These are phyloP conservation scores for Aspergillus tamarii DNA, from an alignment of 2,329 filamentous ascomycete genomes.

Conservation along the genomic window DNA sequence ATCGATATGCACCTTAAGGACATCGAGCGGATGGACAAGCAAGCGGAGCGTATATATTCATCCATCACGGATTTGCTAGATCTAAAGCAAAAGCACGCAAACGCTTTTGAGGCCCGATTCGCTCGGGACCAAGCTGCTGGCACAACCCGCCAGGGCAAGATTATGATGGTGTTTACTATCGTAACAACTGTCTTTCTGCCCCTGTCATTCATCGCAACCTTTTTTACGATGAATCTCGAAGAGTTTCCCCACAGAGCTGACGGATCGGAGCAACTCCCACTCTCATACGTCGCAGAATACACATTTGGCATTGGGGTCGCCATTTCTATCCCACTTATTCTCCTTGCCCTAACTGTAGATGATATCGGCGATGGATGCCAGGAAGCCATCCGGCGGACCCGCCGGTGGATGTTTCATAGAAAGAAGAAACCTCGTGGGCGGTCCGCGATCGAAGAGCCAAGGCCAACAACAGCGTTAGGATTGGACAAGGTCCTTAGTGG, in stretches of 20 bases:
- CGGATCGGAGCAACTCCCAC: constrained; percentile 41
- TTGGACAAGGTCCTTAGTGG: constrained; percentile 32
- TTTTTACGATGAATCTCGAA: constrained; percentile 59
- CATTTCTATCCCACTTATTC: constrained; percentile 55
- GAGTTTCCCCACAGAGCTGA: constrained; percentile 48
- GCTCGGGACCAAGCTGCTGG: constrained; percentile 61
- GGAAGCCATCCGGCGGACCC: constrained; percentile 25
- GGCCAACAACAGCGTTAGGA: constrained; percentile 23
- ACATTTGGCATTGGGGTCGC: constrained; percentile 60
- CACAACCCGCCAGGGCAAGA: constrained; percentile 61
- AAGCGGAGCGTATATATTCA: constrained; percentile 63
- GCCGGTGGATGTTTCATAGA: constrained; percentile 28
- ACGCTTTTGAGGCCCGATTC: constrained; percentile 66
- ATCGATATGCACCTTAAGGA: constrained; percentile 63
- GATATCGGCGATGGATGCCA: constrained; percentile 40
- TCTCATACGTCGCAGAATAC: constrained; percentile 58
- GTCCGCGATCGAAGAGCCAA: neutral
- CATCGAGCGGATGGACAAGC: constrained; percentile 65
- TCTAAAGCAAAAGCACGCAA: constrained; percentile 71
- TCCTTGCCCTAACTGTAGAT: constrained; percentile 51
- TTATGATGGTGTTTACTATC: constrained; percentile 63
- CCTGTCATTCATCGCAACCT: constrained; percentile 57
- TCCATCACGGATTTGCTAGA: constrained; percentile 66
- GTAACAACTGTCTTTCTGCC: constrained; percentile 63
- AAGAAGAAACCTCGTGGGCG: constrained; percentile 7